Conservation (phyloP, 1,284 basidiomycete species). For the Bondarzewia mesenterica region DNA sequence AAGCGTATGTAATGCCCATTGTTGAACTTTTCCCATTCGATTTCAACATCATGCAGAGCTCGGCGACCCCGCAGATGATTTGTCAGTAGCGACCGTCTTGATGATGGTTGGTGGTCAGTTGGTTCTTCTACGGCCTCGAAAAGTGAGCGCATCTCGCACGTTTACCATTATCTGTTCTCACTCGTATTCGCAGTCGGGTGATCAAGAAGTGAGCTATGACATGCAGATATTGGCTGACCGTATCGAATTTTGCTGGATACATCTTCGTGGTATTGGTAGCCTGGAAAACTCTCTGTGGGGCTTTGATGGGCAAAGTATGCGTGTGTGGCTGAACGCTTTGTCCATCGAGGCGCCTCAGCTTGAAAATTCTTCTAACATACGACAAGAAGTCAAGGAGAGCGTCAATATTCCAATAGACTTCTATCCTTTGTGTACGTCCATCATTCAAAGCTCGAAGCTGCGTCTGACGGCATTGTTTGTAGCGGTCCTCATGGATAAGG, state of each 20-base stretch:
- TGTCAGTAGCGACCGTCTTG: conserved; percentile 90
- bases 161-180: conserved; percentile 6
- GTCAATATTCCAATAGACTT: conserved; percentile 89
- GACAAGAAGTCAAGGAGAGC: conserved; percentile 81
- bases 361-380: conserved; percentile 25
- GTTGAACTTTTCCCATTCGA: conserved; percentile 1
- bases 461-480: not conserved
- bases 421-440: conserved; percentile 83
- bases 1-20: conserved; percentile 61
- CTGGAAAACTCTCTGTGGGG: conserved; percentile 98
- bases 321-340: conserved; percentile 93
- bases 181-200: conserved; percentile 46
- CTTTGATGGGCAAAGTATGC: conserved; percentile 85
- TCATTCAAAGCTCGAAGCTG: conserved; percentile 1
- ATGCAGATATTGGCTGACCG: conserved; percentile 94
- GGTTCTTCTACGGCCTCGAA: conserved; percentile 78
- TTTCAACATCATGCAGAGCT: conserved; percentile 47
- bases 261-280: conserved; percentile 85
- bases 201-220: conserved; percentile 93
- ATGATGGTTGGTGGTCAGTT: conserved; percentile 95
- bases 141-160: conserved; percentile 35
- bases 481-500: conserved; percentile 98
- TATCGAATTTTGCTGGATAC: conserved; percentile 98
- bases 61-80: conserved; percentile 90
- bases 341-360: conserved; percentile 64